Conservation (phyloP, 2,329 filamentous ascomycete genomes). For the Fusarium sp. region DNA sequence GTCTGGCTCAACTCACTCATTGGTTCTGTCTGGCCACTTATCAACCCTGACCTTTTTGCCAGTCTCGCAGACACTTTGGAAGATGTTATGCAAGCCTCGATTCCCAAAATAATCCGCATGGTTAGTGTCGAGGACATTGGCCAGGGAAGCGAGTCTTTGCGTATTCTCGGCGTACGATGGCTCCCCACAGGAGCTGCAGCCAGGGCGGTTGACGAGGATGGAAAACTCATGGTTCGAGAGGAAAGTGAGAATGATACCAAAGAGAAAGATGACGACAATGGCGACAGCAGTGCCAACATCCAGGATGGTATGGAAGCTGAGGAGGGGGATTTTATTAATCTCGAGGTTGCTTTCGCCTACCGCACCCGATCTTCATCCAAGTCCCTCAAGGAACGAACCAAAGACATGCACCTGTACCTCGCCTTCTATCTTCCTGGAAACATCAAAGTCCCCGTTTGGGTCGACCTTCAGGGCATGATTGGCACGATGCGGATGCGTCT, state of each 20-base stretch:
- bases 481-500: conserved; percentile 75
- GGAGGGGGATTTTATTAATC: conserved; percentile 81
- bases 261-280: conserved; percentile 51
- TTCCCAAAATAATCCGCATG: conserved; percentile 77
- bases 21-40: conserved; percentile 75
- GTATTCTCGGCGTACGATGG: conserved; percentile 78
- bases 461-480: conserved; percentile 78
- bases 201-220: conserved; percentile 67
- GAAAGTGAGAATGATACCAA: conserved; percentile 49
- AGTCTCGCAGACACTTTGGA: conserved; percentile 77
- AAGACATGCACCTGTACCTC: conserved; percentile 71
- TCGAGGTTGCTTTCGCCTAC: conserved; percentile 81
- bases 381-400: conserved; percentile 75
- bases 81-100: conserved; percentile 82
- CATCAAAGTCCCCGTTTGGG: conserved; percentile 73
- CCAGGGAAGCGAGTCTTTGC: conserved; percentile 76
- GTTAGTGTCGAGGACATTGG: conserved; percentile 80
- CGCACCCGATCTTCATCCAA: conserved; percentile 70
- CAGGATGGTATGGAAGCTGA: conserved; percentile 77
- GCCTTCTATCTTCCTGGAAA: conserved; percentile 74
- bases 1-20: conserved; percentile 79
- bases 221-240: conserved; percentile 61
- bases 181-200: conserved; percentile 76
- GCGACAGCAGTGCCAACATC: conserved; percentile 50
- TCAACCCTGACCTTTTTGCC: conserved; percentile 80